Evolutionary conservation across 306 rosid species (phyloP).

Genomic region (Vicia sativa): DNA sequence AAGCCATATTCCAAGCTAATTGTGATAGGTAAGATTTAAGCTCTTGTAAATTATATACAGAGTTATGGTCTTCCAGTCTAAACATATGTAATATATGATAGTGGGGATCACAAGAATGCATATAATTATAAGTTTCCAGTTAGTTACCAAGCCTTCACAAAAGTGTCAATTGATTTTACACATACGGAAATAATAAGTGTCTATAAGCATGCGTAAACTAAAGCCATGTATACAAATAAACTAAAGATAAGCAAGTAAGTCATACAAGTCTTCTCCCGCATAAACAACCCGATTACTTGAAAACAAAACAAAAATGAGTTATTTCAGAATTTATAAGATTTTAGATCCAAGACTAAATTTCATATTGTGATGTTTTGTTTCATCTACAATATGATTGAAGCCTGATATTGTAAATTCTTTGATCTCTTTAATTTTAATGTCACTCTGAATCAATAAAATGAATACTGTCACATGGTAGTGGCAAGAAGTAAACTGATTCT

Average conservation of each 20-base stretch:
- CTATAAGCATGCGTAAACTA: not conserved
- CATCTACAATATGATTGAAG: not conserved
- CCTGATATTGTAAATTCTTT: not conserved
- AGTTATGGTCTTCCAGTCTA: constrained; percentile 23
- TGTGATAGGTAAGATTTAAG: constrained; percentile 64
- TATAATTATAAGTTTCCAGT: not conserved
- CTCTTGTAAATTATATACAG: constrained; percentile 14
- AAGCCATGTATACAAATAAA: no score
- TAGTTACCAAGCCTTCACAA: constrained; percentile 1
- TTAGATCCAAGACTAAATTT: not conserved
- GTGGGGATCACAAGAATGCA: constrained; percentile 23
- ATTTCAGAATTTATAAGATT: not conserved
- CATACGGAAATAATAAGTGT: not conserved
- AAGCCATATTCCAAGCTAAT: constrained; percentile 82
- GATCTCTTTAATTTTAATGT: not conserved
- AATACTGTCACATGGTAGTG: not conserved
- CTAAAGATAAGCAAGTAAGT: not conserved
- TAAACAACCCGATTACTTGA: not conserved
- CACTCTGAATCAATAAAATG: not conserved
- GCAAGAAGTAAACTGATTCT: no score
- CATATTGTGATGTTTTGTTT: not conserved
- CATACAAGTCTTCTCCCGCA: not conserved
- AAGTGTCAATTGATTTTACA: constrained; percentile 9
- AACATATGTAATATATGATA: constrained; percentile 2
- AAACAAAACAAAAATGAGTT: not conserved